These are phyloP conservation scores for Quercus engelmannii DNA, from an alignment of 306 rosid species.

Conservation along the genomic window DNA sequence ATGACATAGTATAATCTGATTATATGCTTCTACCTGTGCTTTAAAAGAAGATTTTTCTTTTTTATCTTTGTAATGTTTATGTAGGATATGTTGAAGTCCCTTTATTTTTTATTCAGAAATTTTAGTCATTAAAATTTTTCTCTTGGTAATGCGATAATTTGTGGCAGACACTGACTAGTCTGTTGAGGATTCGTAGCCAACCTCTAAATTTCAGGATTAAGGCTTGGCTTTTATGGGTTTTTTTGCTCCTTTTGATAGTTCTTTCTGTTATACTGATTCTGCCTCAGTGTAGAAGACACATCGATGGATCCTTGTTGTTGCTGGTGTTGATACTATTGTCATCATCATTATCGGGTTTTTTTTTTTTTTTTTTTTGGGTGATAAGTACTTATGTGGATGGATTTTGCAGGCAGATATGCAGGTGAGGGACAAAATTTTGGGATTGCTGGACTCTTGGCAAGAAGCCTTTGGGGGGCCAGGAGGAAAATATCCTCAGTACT, in stretches of 20 bases:
- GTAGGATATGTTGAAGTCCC: not conserved
- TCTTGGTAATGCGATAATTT: not conserved
- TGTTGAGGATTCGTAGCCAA: too few species aligned
- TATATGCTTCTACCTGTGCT: not conserved
- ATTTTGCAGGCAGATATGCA: slow-evolving; percentile 82
- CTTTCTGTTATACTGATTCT: not conserved
- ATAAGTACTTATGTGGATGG: slow-evolving; percentile 10
- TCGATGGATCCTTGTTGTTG: not conserved
- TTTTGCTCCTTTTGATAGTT: not conserved
- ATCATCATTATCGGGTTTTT: not conserved
- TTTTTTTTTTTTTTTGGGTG: not conserved
- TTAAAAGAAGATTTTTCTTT: too few species aligned
- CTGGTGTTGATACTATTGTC: not conserved
- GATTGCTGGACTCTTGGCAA: slow-evolving; percentile 86
- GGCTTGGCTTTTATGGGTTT: too few species aligned
- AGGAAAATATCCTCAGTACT: slow-evolving; percentile 91
- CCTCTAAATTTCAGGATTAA: too few species aligned
- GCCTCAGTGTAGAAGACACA: not conserved
- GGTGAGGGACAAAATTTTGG: slow-evolving; percentile 85
- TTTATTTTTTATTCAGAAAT: not conserved
- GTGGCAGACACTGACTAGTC: too few species aligned
- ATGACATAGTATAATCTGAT: not conserved
- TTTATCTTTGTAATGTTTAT: not conserved
- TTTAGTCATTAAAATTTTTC: not conserved
- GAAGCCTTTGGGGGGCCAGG: slow-evolving; percentile 91